Percentiles rank a stretch among this genome's conserved stretches.
Evolutionary conservation across 2,329 filamentous ascomycete species (phyloP).

Genomic region (Penicillium psychrosexuale): DNA sequence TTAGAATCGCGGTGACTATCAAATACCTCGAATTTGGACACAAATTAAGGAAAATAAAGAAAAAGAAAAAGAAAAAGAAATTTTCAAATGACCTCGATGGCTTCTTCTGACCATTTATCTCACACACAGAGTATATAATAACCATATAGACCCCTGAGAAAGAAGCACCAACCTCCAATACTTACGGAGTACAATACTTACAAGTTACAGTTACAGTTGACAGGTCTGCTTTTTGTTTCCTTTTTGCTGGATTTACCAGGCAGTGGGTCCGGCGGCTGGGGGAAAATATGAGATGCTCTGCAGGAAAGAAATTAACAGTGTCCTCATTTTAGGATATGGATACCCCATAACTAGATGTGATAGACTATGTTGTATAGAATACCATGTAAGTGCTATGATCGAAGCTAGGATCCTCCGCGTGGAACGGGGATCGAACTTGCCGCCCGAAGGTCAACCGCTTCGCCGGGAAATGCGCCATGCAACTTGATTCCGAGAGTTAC

Average conservation of each 20-base stretch:
- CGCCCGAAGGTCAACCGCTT: constrained; percentile 13
- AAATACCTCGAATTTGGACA: background rate
- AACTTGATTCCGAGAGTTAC: background rate
- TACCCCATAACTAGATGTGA: background rate
- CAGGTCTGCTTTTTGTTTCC: constrained; percentile 26
- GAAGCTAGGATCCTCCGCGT: constrained; percentile 13
- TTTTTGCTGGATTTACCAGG: background rate
- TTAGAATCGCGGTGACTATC: background rate
- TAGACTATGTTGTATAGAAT: background rate
- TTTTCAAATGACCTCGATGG: background rate
- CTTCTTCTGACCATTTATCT: background rate
- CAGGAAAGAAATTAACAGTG: background rate
- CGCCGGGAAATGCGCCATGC: constrained; percentile 9
- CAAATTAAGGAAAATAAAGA: background rate
- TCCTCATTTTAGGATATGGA: background rate
- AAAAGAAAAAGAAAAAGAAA: too few relatives aligned
- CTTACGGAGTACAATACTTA: background rate
- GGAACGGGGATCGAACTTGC: constrained; percentile 12
- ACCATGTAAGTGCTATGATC: constrained; percentile 2
- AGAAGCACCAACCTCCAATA: background rate
- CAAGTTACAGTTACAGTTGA: constrained; percentile 21
- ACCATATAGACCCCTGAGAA: background rate
- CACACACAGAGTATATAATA: background rate
- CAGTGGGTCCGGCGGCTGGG: constrained; percentile 9
- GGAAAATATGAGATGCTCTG: constrained; percentile 6